phyloP scores from a whole-genome alignment of 2,329 filamentous ascomycete species.

The Trichophyton schoenleinii region DNA sequence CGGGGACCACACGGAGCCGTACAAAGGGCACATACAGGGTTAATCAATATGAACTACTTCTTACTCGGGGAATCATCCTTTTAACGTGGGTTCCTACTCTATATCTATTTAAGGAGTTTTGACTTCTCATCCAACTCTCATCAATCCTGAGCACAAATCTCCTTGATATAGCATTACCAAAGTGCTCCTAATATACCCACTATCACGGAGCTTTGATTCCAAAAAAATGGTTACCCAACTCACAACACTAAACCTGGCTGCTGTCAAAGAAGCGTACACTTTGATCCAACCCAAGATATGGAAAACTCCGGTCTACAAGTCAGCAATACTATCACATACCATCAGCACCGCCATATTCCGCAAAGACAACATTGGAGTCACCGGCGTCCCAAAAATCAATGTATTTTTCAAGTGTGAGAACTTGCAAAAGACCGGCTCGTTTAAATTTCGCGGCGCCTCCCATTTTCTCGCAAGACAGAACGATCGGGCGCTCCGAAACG shows the following conservation, averaged over 20 bases:
- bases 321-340: neutral
- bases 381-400: neutral
- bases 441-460: neutral
- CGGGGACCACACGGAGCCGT: neutral
- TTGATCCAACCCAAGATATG: neutral
- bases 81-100: neutral
- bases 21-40: neutral
- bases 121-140: neutral
- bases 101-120: neutral
- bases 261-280: neutral
- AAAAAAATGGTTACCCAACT: neutral
- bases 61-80: neutral
- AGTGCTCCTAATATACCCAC: neutral
- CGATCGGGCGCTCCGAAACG: neutral
- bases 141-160: neutral
- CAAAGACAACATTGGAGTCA: neutral
- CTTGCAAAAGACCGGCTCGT: neutral
- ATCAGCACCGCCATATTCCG: neutral
- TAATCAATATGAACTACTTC: neutral
- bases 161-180: neutral
- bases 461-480: neutral
- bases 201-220: neutral
- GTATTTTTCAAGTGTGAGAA: constrained; percentile 1
- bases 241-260: neutral
- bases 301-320: neutral